Evolutionary conservation across 1,284 basidiomycete species (phyloP).

Genomic region (Cyathus olla): DNA sequence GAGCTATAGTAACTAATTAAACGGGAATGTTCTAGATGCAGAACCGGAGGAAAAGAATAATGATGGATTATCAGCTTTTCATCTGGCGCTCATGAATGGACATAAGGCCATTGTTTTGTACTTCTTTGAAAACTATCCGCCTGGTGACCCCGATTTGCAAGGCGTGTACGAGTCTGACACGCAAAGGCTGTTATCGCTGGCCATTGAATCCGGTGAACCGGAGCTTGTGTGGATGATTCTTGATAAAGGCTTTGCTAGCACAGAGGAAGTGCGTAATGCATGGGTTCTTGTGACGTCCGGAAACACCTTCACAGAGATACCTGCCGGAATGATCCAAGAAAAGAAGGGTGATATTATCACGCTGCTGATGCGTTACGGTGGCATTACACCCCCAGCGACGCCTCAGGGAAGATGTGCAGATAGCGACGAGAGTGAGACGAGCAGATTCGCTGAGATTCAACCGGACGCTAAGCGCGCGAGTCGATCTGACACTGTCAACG

Average conservation of each 20-base stretch:
- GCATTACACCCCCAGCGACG: slow-evolving; percentile 58
- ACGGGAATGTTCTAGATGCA: slow-evolving; percentile 59
- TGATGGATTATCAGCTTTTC: slow-evolving; percentile 69
- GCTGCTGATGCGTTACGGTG: slow-evolving; percentile 64
- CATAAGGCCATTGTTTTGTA: slow-evolving; percentile 60
- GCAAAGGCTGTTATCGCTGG: slow-evolving; percentile 60
- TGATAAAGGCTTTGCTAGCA: slow-evolving; percentile 61
- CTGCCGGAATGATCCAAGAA: slow-evolving; percentile 33
- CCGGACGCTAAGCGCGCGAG: background rate
- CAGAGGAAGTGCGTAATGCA: slow-evolving; percentile 58
- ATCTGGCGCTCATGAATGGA: slow-evolving; percentile 68
- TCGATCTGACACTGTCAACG: background rate
- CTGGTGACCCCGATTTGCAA: slow-evolving; percentile 59
- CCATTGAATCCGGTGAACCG: slow-evolving; percentile 67
- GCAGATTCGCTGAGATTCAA: background rate
- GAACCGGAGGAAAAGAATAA: slow-evolving; percentile 76
- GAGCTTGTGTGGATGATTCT: slow-evolving; percentile 73
- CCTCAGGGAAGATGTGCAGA: slow-evolving; percentile 21
- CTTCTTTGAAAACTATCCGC: slow-evolving; percentile 69
- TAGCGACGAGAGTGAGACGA: background rate
- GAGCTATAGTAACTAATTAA: slow-evolving; percentile 19
- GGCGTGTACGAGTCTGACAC: slow-evolving; percentile 57
- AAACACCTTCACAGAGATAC: slow-evolving; percentile 36
- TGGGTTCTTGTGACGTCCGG: slow-evolving; percentile 61
- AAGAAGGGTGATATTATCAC: slow-evolving; percentile 64